These are phyloP conservation scores for Irpex sp. DNA, from an alignment of 1,284 basidiomycete genomes.

Conservation along the genomic window DNA sequence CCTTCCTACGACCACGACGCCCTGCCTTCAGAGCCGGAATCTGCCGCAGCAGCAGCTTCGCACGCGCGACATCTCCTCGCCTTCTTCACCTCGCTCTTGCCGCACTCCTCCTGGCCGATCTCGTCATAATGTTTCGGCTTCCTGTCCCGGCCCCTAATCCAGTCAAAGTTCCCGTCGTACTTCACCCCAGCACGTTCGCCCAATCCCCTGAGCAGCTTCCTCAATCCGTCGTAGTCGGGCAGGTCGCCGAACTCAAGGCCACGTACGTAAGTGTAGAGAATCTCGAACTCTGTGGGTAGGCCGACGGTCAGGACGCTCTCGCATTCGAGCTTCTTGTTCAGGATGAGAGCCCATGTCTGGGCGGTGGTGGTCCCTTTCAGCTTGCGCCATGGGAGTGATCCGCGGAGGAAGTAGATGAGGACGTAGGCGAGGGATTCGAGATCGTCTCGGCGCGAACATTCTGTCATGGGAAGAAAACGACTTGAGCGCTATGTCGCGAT, in stretches of 20 bases:
- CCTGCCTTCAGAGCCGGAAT: background rate
- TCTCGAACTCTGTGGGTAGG: constrained; percentile 85
- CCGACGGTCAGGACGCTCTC: constrained; percentile 73
- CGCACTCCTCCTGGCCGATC: background rate
- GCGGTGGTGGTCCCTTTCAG: constrained; percentile 73
- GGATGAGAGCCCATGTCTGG: constrained; percentile 77
- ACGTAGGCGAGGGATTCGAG: constrained; percentile 92
- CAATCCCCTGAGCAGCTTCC: constrained; percentile 72
- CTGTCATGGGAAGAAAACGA: constrained; percentile 30
- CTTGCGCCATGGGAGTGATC: constrained; percentile 89
- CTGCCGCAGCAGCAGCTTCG: background rate
- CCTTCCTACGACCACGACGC: background rate
- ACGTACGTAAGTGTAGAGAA: constrained; percentile 83
- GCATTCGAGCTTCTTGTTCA: constrained; percentile 62
- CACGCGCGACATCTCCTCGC: background rate
- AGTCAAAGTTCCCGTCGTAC: constrained; percentile 30
- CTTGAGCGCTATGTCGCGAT: background rate
- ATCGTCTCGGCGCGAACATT: constrained; percentile 88
- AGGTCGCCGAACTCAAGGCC: constrained; percentile 87
- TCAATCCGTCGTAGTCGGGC: constrained; percentile 86
- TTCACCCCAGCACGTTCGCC: constrained; percentile 27
- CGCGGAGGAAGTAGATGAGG: constrained; percentile 90
- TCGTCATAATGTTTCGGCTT: constrained; percentile 2
- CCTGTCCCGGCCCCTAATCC: constrained; percentile 17
- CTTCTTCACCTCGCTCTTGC: background rate